phyloP scores from a whole-genome alignment of 192 early-diverging fungal species.

The Podila epicladia region DNA sequence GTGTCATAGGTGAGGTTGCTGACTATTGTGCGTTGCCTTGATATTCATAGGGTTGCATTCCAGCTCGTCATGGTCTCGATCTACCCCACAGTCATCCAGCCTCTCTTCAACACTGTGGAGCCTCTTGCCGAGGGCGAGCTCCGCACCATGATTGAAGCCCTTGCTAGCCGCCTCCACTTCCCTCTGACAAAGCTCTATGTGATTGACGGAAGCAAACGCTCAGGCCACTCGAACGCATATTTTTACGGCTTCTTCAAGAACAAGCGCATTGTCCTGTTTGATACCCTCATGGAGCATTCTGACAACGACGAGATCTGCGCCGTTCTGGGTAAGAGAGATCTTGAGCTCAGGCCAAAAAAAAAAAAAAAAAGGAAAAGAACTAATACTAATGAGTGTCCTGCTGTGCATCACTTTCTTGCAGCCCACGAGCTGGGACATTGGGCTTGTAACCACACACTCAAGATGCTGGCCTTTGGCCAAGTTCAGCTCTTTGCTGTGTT shows the following conservation, averaged over 20 bases:
- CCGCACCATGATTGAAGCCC: slow-evolving; percentile 78
- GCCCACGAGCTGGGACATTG: slow-evolving; percentile 98
- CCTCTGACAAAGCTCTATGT: slow-evolving; percentile 95
- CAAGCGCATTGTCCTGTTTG: slow-evolving; percentile 96
- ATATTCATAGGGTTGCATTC: slow-evolving; percentile 62
- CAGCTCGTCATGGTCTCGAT: slow-evolving; percentile 81
- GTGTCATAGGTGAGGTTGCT: background rate
- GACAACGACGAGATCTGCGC: slow-evolving; percentile 88
- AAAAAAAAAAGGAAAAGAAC: background rate
- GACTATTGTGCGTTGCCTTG: no score
- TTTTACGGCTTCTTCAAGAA: slow-evolving; percentile 96
- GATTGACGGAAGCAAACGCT: slow-evolving; percentile 94
- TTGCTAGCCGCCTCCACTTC: slow-evolving; percentile 86
- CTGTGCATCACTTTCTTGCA: slow-evolving; percentile 18
- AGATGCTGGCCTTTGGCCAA: slow-evolving; percentile 77
- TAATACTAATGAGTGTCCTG: background rate
- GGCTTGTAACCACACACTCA: slow-evolving; percentile 85
- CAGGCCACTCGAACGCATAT: slow-evolving; percentile 95
- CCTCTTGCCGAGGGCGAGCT: slow-evolving; percentile 87
- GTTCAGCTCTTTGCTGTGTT: slow-evolving; percentile 80
- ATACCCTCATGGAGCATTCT: slow-evolving; percentile 90
- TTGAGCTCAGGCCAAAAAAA: background rate
- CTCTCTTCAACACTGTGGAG: slow-evolving; percentile 97
- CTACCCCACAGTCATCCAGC: slow-evolving; percentile 96
- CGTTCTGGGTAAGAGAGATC: slow-evolving; percentile 77